A percentile compares a stretch with the other conserved stretches of the same genome.
These are phyloP conservation scores for Chenopodium album DNA, from an alignment of 148 eudicot genomes.

Conservation along the genomic window DNA sequence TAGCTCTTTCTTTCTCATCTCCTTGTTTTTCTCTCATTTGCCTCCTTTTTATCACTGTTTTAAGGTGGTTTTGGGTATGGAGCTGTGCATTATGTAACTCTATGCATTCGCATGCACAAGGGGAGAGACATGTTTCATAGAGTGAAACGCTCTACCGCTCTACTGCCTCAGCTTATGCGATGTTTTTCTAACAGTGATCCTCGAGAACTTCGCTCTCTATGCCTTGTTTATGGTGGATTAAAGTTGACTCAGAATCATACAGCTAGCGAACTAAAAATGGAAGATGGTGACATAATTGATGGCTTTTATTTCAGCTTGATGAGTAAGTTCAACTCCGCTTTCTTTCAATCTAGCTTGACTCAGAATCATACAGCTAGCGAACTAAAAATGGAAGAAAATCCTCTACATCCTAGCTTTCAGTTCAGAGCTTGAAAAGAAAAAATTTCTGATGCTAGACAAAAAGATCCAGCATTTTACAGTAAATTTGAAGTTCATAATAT, in stretches of 20 bases:
- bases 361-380: too few relatives aligned
- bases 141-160: background rate
- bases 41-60: too few relatives aligned
- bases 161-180: slow-evolving; percentile 1
- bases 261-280: background rate
- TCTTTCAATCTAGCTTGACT: background rate
- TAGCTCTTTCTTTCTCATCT: too few relatives aligned
- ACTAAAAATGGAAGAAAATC: background rate
- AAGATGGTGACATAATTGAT: slow-evolving; percentile 6
- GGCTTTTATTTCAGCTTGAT: background rate
- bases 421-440: background rate
- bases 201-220: background rate
- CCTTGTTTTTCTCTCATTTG: too few relatives aligned
- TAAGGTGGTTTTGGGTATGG: background rate
- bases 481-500: background rate
- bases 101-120: slow-evolving; percentile 7
- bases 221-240: slow-evolving; percentile 4
- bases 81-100: background rate
- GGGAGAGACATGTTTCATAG: background rate
- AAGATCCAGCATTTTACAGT: background rate
- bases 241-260: background rate
- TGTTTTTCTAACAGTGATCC: background rate
- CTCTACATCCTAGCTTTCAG: background rate
- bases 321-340: background rate
- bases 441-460: background rate